A percentile compares a stretch with the other conserved stretches of the same genome.
phyloP scores from a whole-genome alignment of 192 early-diverging fungal species.

The Linnemannia exigua region DNA sequence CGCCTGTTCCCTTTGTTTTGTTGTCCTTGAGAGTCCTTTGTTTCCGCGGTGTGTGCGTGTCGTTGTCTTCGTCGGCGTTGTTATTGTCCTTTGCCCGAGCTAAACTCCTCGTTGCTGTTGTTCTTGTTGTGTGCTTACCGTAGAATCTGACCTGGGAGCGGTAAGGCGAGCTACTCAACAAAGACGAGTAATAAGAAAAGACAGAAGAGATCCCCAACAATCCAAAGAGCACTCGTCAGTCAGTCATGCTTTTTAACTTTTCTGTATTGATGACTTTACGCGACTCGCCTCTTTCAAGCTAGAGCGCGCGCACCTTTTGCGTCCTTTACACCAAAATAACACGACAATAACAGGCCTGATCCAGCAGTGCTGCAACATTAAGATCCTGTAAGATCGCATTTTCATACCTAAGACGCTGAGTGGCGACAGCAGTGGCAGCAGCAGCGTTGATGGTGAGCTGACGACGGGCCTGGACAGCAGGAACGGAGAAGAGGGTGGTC shows the following conservation, averaged over 20 bases:
- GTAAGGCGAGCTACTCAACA: constrained; percentile 40
- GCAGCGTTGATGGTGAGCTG: constrained; percentile 52
- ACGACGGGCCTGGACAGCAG: constrained; percentile 39
- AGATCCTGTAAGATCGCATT: background rate
- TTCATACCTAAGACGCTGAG: constrained; percentile 51
- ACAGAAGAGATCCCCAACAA: background rate
- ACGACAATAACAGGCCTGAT: background rate
- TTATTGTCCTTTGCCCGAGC: background rate
- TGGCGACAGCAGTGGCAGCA: constrained; percentile 34
- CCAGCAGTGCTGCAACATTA: background rate
- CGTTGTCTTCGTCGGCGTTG: background rate
- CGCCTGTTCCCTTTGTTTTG: background rate
- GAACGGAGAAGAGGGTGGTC: constrained; percentile 35
- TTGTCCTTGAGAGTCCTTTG: background rate
- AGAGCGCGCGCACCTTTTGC: background rate
- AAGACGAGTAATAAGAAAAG: background rate
- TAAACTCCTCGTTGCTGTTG: too few species aligned
- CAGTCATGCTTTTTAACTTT: background rate
- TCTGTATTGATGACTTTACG: background rate
- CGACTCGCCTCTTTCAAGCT: background rate
- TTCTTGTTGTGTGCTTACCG: constrained; percentile 25
- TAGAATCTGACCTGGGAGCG: constrained; percentile 54
- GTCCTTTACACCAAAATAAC: background rate
- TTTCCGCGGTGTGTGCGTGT: background rate
- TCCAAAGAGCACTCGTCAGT: background rate